phyloP scores from a whole-genome alignment of 2,329 filamentous ascomycete species.

The Penicillium rolfsii region DNA sequence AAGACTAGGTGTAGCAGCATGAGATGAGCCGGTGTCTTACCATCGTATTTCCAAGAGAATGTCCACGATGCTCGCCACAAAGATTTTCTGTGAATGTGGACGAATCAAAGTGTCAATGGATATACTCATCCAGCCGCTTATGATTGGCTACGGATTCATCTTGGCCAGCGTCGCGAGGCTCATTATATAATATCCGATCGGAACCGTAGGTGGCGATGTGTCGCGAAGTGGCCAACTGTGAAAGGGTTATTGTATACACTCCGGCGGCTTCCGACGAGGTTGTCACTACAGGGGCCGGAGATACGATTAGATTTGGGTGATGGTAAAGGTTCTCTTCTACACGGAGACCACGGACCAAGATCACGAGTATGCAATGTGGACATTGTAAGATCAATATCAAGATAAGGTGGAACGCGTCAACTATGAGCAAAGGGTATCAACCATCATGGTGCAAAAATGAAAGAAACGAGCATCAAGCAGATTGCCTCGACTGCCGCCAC shows the following conservation, averaged over 20 bases:
- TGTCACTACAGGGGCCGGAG: neutral
- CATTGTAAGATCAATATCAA: neutral
- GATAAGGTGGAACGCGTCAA: neutral
- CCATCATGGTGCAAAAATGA: neutral
- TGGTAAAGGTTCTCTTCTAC: neutral
- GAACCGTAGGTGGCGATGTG: neutral
- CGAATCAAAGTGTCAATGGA: neutral
- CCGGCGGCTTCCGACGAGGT: neutral
- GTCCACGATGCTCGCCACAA: neutral
- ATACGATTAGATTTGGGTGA: neutral
- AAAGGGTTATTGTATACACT: neutral
- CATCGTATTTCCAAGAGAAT: no score
- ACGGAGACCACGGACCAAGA: neutral
- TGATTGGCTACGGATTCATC: neutral
- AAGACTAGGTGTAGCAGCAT: neutral
- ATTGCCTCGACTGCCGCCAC: slow-evolving; percentile 22
- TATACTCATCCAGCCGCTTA: neutral
- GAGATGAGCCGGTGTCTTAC: neutral
- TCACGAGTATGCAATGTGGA: neutral
- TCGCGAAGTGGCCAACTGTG: neutral
- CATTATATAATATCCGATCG: neutral
- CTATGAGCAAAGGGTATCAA: slow-evolving; percentile 8
- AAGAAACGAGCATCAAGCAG: slow-evolving; percentile 2
- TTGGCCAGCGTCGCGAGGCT: neutral
- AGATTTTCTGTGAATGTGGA: neutral